Evolutionary conservation across 371 early-diverging fungal genomes (phyloP), one percentile per base, ranked within the genome.

Genomic region (Choanephora cucurbitarum): DNA sequence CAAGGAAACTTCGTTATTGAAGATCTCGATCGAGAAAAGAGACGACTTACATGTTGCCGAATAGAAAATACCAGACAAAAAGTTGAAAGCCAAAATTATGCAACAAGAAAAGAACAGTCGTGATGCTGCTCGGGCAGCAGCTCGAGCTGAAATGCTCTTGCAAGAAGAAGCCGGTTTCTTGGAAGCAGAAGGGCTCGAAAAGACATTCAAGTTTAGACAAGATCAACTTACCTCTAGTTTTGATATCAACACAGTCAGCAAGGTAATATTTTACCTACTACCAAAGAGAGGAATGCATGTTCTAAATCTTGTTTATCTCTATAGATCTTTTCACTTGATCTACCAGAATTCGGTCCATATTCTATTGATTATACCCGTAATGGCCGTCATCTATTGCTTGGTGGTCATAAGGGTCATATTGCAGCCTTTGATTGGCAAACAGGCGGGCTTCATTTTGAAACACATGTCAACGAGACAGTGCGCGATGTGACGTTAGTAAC

Each of bases 351-450:
- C 74, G 98, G 97, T 5, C 96, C 97, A 13, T 96, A 96, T 66
- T 47, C 78, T 14, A 47, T 93, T 44, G 88, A 94, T 69, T 98
- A 98, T 77, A 93, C 98, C 32, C 82, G 87, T 17, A 94, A 96
- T 74, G 99, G 99, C 60, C 82, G 86, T 47, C 79, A 90, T 63
- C 62, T 97, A 62, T 75, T 97, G 49, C 81, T 98, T 34, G 95
- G 91, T 49, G 98, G 95, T 9, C 77, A 85, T 28, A 92, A 90
- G 62, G 99, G 98, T 24, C 98, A 94, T 73, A 64, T 97, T 52
- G 92, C 96, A 10, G 85, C 92, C 0, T 90, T 98, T 65, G 93
- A 98, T 72, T 96, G 97, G 93, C 88, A 91, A 62, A 81, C 70
- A n/a, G 92, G 94, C 13, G 81, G 77, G 22, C 69, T 96, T 44